Base-by-base conservation (phyloP, 768 basidiomycete species). In the Pulveroboletus sp. region DNA sequence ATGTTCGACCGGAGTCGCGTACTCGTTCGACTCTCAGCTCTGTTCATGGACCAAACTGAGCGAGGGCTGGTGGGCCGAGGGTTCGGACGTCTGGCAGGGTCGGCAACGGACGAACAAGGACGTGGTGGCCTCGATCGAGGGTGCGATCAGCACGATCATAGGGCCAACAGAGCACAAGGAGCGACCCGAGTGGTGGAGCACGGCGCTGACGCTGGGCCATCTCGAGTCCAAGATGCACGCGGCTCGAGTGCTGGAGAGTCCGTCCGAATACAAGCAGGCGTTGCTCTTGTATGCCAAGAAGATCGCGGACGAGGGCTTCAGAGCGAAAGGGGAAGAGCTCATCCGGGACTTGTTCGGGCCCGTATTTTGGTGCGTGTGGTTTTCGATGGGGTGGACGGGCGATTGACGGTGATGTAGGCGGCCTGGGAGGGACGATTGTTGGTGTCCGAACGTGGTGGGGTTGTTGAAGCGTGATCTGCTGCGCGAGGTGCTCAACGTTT, bases 261-360 rank as follows among this genome's bases (percentile, higher is more conserved):
- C 82, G n/a, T 68, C 73, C 42, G 96, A 98, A 69, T 96, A 89
- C 69, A 89, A 83, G 65, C 78, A 83, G 59, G 81, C 80, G 47
- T 63, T 97, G 56, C 56, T 83, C 47, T 56, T 81, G 56, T 97
- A 96, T 64, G 85, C 91, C 31, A 87, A 80, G 73, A 84, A 81
- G 70, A 73, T 98, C 35, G 91, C 87, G 30, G 90, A 96, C 55
- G 93, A 95, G 64, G 93, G 88, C 0, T 93, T 92, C 65, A 74
- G 80, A 53, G 86, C 74, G 31, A 93, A 94, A 65, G 93, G 83
- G 16, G 94, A 96, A 65, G 95, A 98, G 66, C 68, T 99, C 47
- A 79, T 95, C 43, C 86, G 80, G 67, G 96, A 97, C 55, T 74
- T 98, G 45, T 83, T 88, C 58, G 93, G 94, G 14, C 94, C 93